Evolutionary conservation across 805 yeast species (phyloP).

Genomic region (Candida easanensis): DNA sequence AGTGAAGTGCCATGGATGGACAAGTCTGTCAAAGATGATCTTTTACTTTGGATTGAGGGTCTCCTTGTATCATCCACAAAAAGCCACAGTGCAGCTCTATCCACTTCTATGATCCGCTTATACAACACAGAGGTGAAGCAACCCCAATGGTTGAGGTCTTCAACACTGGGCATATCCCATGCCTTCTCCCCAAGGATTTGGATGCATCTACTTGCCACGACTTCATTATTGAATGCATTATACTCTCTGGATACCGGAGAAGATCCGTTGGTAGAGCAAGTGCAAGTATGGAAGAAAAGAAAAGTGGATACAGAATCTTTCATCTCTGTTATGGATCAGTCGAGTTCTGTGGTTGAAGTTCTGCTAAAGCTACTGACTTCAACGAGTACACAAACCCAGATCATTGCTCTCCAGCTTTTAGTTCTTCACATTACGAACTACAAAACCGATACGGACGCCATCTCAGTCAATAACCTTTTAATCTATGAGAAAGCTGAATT

Average conservation of each 20-base stretch:
- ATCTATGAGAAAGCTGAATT: slow-evolving; percentile 14
- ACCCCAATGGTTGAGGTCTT: slow-evolving; percentile 28
- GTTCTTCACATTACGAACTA: slow-evolving; percentile 24
- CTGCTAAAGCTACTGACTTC: slow-evolving; percentile 9
- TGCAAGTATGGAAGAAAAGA: slow-evolving; percentile 27
- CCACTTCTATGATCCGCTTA: slow-evolving; percentile 15
- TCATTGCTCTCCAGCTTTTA: slow-evolving; percentile 29
- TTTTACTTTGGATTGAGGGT: slow-evolving; percentile 17
- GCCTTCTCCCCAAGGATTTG: slow-evolving; percentile 31
- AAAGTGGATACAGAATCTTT: slow-evolving; percentile 28
- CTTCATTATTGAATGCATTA: slow-evolving; percentile 27
- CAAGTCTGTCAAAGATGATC: slow-evolving; percentile 10
- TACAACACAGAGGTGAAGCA: slow-evolving; percentile 1
- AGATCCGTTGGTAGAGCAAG: background rate
- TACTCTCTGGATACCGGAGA: slow-evolving; percentile 2
- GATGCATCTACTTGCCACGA: slow-evolving; percentile 38
- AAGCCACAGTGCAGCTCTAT: background rate
- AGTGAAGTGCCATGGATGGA: background rate
- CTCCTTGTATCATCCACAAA: slow-evolving; percentile 4
- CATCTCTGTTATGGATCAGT: slow-evolving; percentile 20
- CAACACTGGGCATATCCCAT: slow-evolving; percentile 9
- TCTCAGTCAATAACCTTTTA: slow-evolving; percentile 10
- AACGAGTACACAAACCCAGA: slow-evolving; percentile 3
- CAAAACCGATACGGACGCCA: background rate
- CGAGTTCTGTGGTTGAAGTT: slow-evolving; percentile 30